These are phyloP conservation scores for Suillus brevipes DNA, from an alignment of 768 basidiomycete species.

Conservation along the genomic window DNA sequence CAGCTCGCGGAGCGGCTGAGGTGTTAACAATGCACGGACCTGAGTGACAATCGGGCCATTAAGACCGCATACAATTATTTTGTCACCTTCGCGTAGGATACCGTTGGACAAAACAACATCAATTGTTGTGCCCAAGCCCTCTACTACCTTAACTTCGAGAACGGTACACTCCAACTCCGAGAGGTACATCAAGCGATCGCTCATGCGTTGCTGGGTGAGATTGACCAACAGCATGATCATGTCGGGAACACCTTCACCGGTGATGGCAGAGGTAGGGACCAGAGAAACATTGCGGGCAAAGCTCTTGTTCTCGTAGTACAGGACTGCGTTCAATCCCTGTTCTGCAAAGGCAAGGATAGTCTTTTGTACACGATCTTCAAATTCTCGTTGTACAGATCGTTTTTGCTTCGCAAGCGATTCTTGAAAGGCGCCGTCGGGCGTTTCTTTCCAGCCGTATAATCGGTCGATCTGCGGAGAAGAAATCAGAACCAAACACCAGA, in stretches of 20 bases:
- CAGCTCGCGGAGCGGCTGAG: slow-evolving; percentile 92
- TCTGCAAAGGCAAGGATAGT: slow-evolving; percentile 95
- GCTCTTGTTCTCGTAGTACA: slow-evolving; percentile 98
- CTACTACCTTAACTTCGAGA: slow-evolving; percentile 97
- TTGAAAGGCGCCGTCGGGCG: slow-evolving; percentile 88
- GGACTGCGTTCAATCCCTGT: slow-evolving; percentile 90
- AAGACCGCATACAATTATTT: slow-evolving; percentile 92
- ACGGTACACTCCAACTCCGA: slow-evolving; percentile 97
- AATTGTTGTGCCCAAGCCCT: slow-evolving; percentile 96
- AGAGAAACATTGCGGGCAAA: slow-evolving; percentile 92
- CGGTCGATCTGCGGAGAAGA: slow-evolving; percentile 78
- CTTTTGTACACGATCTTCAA: slow-evolving; percentile 82
- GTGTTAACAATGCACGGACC: slow-evolving; percentile 90
- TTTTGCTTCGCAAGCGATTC: slow-evolving; percentile 86
- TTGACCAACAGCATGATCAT: slow-evolving; percentile 99
- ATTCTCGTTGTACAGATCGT: slow-evolving; percentile 81
- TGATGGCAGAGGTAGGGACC: slow-evolving; percentile 96
- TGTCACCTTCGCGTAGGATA: slow-evolving; percentile 87
- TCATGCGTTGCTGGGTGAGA: slow-evolving; percentile 97
- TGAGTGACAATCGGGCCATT: slow-evolving; percentile 98
- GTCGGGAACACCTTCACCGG: slow-evolving; percentile 97
- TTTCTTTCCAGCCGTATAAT: slow-evolving; percentile 92
- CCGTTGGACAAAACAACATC: slow-evolving; percentile 97
- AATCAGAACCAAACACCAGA: slow-evolving; percentile 8
- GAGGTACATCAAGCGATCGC: slow-evolving; percentile 95